Evolutionary conservation across 2,329 filamentous ascomycete species (phyloP).

Genomic region (Sporothrix schenckii): DNA sequence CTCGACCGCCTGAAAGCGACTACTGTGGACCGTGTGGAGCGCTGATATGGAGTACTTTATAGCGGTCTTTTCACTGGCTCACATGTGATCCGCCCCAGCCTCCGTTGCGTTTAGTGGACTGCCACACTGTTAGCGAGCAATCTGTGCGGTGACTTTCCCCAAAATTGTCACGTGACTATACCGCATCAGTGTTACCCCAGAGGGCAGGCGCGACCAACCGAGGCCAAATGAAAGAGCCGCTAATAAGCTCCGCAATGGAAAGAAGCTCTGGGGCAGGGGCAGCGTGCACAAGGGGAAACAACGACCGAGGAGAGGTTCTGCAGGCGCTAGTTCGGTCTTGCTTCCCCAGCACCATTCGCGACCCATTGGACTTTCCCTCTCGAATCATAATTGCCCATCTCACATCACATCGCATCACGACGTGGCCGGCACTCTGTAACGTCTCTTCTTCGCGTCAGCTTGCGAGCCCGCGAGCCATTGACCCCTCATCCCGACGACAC

Average conservation of each 20-base stretch:
- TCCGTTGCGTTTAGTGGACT: background rate
- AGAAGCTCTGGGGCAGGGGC: conserved; percentile 27
- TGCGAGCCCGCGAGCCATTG: conserved; percentile 9
- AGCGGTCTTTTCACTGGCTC: background rate
- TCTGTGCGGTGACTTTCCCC: background rate
- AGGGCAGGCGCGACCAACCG: conserved; percentile 31
- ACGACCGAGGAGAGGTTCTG: conserved; percentile 24
- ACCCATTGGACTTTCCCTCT: conserved; percentile 5
- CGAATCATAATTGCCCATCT: conserved; percentile 20
- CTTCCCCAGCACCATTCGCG: conserved; percentile 8
- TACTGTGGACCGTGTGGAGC: background rate
- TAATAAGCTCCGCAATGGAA: conserved; percentile 26
- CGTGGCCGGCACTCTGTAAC: conserved; percentile 9
- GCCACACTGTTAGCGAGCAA: background rate
- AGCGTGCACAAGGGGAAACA: conserved; percentile 18
- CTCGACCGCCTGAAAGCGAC: background rate
- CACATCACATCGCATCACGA: conserved; percentile 27
- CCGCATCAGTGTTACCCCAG: conserved; percentile 2
- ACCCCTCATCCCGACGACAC: background rate
- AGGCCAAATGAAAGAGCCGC: conserved; percentile 30
- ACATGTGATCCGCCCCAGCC: conserved; percentile 22
- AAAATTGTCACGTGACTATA: conserved; percentile 23
- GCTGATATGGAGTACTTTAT: background rate
- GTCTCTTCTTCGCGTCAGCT: background rate
- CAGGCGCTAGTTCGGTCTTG: conserved; percentile 24